A percentile compares a stretch with the other conserved stretches of the same genome.
phyloP scores from a whole-genome alignment of 2,329 filamentous ascomycete genomes.

The Colletotrichum spaethianum region DNA sequence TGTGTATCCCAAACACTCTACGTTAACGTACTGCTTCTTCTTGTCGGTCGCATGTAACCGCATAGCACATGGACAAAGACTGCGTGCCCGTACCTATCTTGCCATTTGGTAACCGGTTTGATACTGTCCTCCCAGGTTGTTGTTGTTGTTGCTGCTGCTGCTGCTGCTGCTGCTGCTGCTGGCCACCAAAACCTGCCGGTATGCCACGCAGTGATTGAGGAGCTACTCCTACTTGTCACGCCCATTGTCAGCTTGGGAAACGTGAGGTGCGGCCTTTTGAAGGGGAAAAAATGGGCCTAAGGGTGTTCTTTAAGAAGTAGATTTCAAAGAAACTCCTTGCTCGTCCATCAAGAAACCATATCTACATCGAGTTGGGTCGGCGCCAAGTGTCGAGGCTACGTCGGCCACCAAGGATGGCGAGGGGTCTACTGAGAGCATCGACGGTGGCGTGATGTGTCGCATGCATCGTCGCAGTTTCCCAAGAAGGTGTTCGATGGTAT shows the following conservation, averaged over 20 bases:
- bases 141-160: slow-evolving; percentile 51
- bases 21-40: slow-evolving; percentile 44
- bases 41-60: slow-evolving; percentile 25
- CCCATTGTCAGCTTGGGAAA: slow-evolving; percentile 50
- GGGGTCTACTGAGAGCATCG: slow-evolving; percentile 17
- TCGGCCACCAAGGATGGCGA: slow-evolving; percentile 12
- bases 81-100: slow-evolving; percentile 69
- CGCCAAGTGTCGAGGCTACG: slow-evolving; percentile 1
- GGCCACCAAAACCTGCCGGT: slow-evolving; percentile 71
- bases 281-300: not conserved
- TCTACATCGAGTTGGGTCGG: not conserved
- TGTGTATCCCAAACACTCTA: slow-evolving; percentile 46
- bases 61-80: slow-evolving; percentile 9
- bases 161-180: slow-evolving; percentile 69
- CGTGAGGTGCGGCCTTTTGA: slow-evolving; percentile 13
- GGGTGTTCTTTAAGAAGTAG: not conserved
- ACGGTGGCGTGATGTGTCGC: slow-evolving; percentile 17
- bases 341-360: slow-evolving; percentile 3
- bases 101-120: slow-evolving; percentile 74
- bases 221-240: slow-evolving; percentile 64
- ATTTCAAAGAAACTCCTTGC: not conserved
- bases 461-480: not conserved
- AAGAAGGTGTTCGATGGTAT: not conserved
- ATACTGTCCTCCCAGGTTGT: slow-evolving; percentile 66
- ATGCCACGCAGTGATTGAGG: slow-evolving; percentile 75